Evolutionary conservation across 2,329 filamentous ascomycete genomes (phyloP).

Genomic region (Raffaelea arxii): DNA sequence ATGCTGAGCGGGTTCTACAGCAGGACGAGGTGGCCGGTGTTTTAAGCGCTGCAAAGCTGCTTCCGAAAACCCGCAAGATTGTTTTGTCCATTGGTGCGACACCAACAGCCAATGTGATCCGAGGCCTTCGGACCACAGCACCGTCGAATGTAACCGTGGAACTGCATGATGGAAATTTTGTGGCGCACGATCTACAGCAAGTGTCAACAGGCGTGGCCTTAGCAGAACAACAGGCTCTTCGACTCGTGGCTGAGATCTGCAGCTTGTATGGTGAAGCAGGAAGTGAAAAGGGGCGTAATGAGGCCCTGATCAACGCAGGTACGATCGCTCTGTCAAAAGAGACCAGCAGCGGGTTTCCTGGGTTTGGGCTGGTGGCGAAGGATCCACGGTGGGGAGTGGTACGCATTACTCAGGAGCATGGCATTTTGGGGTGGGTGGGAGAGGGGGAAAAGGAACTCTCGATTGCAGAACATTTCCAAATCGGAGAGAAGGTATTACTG

Average conservation of each 20-base stretch:
- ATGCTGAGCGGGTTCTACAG: slow-evolving; percentile 47
- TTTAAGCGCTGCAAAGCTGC: slow-evolving; percentile 29
- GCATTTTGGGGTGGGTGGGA: slow-evolving; percentile 47
- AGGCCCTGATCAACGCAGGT: not conserved
- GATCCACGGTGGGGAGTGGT: slow-evolving; percentile 55
- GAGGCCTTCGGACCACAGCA: slow-evolving; percentile 39
- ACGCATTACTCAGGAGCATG: slow-evolving; percentile 68
- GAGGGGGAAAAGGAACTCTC: slow-evolving; percentile 36
- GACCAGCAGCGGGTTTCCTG: slow-evolving; percentile 22
- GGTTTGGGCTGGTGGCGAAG: slow-evolving; percentile 24
- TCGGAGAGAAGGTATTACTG: slow-evolving; percentile 23
- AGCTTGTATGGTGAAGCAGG: slow-evolving; percentile 33
- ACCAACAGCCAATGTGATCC: slow-evolving; percentile 21
- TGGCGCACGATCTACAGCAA: not conserved
- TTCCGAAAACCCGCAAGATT: slow-evolving; percentile 5
- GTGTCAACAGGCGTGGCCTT: not conserved
- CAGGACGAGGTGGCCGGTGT: slow-evolving; percentile 48
- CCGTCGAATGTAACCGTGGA: slow-evolving; percentile 23
- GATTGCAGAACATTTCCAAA: slow-evolving; percentile 16
- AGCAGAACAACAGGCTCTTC: not conserved
- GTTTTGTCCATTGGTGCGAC: slow-evolving; percentile 4
- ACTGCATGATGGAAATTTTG: not conserved
- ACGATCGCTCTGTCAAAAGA: not conserved
- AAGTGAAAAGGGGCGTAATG: no score
- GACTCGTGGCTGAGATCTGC: slow-evolving; percentile 18